Percentiles rank a stretch among this genome's conserved stretches.
Evolutionary conservation across 2,329 filamentous ascomycete species (phyloP).

Genomic region (Westerdykella aurantiaca): DNA sequence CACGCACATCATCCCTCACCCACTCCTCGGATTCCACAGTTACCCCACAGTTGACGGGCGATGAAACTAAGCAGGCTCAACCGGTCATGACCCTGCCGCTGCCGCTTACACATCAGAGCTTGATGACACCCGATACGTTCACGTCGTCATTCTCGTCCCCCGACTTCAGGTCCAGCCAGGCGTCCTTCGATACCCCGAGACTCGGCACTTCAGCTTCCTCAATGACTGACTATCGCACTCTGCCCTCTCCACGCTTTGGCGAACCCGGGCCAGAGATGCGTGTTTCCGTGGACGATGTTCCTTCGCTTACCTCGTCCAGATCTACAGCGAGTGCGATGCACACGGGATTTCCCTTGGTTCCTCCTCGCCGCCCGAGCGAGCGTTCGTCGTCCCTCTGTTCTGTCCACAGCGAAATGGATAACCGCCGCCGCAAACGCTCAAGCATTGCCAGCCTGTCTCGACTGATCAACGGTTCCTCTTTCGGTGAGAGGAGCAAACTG

Average conservation of each 20-base stretch:
- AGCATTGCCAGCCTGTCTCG: conserved; percentile 73
- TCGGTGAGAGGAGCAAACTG: conserved; percentile 69
- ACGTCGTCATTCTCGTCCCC: conserved; percentile 59
- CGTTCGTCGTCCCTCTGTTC: conserved; percentile 40
- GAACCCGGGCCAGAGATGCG: conserved; percentile 68
- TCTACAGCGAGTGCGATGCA: conserved; percentile 67
- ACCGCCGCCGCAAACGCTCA: conserved; percentile 63
- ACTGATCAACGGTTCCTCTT: conserved; percentile 60
- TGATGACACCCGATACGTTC: conserved; percentile 61
- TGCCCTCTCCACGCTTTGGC: conserved; percentile 65
- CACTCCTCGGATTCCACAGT: conserved; percentile 48
- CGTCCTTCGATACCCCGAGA: conserved; percentile 62
- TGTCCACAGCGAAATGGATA: conserved; percentile 35
- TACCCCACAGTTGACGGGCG: conserved; percentile 28
- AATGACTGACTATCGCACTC: conserved; percentile 62
- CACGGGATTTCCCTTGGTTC: conserved; percentile 39
- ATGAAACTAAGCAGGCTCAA: conserved; percentile 33
- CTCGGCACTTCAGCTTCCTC: conserved; percentile 73
- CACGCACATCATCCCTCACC: conserved; percentile 44
- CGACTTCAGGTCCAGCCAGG: conserved; percentile 55
- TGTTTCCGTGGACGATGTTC: conserved; percentile 67
- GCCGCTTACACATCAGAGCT: conserved; percentile 40
- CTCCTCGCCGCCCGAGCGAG: conserved; percentile 40
- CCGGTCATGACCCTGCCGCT: conserved; percentile 35
- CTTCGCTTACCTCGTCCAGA: conserved; percentile 68